Conservation (phyloP, 352 stramenopile species). For the Phytophthora macrochlamydospora region DNA sequence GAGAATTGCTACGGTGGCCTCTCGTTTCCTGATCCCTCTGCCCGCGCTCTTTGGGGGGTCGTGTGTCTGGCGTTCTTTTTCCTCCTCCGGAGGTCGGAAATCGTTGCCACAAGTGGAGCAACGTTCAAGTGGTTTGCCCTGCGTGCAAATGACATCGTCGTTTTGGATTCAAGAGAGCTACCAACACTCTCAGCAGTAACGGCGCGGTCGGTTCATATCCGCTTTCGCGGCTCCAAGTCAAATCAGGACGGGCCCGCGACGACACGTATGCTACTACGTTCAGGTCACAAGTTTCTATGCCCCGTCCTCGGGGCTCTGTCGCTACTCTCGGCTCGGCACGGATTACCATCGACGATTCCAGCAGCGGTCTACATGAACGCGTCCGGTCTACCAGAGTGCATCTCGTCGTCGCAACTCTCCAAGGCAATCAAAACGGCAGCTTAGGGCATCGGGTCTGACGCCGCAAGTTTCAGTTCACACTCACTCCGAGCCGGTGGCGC, state of each 20-base stretch:
- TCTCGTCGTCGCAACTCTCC: not conserved
- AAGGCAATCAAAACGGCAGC: not conserved
- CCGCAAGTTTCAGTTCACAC: slow-evolving; percentile 3
- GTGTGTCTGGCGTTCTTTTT: not conserved
- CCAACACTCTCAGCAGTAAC: not conserved
- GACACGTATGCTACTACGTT: not conserved
- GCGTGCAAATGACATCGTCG: not conserved
- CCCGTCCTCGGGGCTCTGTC: not conserved
- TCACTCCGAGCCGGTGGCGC: slow-evolving; percentile 12
- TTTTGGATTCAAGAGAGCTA: not conserved
- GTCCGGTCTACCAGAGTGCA: not conserved
- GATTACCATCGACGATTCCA: not conserved
- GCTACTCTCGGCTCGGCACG: not conserved
- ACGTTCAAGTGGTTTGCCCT: not conserved
- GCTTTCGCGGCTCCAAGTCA: not conserved
- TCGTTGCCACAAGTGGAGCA: not conserved
- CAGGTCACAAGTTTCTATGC: not conserved
- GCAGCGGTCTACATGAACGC: not conserved
- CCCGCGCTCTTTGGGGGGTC: not conserved
- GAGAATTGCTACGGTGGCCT: not conserved
- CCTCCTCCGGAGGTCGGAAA: not conserved
- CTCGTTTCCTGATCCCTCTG: not conserved
- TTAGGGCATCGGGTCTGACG: not conserved
- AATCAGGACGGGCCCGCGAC: not conserved
- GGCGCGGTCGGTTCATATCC: not conserved